These are phyloP conservation scores for Colletotrichum orchidophilum DNA, from an alignment of 2,329 filamentous ascomycete species.

Conservation along the genomic window DNA sequence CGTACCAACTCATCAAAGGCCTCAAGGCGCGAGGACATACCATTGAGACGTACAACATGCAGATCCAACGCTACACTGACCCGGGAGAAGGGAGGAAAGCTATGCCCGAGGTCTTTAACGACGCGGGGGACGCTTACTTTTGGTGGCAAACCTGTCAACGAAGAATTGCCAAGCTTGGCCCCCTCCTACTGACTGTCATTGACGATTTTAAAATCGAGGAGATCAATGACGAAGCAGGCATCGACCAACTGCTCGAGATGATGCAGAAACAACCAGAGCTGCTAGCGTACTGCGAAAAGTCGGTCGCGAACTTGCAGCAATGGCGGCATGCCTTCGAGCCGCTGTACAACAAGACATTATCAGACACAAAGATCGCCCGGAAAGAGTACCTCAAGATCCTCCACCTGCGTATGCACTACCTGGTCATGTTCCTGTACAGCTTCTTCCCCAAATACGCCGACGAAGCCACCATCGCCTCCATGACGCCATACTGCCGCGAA, in stretches of 20 bases:
- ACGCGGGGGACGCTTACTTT: slow-evolving; percentile 46
- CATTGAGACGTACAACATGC: slow-evolving; percentile 30
- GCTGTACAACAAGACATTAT: slow-evolving; percentile 43
- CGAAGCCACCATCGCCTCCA: slow-evolving; percentile 45
- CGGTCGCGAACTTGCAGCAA: slow-evolving; percentile 40
- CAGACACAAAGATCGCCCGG: slow-evolving; percentile 39
- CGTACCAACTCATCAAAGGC: slow-evolving; percentile 21
- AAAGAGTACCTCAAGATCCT: slow-evolving; percentile 40
- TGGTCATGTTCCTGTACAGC: slow-evolving; percentile 51
- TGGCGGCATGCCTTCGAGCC: slow-evolving; percentile 52
- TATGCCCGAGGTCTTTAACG: slow-evolving; percentile 44
- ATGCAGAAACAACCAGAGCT: slow-evolving; percentile 25
- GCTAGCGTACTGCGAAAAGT: slow-evolving; percentile 17
- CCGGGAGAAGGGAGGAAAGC: slow-evolving; percentile 38
- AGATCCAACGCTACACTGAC: slow-evolving; percentile 27
- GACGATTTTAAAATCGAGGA: slow-evolving; percentile 30
- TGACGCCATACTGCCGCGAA: slow-evolving; percentile 54
- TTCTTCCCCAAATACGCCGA: slow-evolving; percentile 49
- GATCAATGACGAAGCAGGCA: slow-evolving; percentile 17
- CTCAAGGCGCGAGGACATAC: slow-evolving; percentile 25
- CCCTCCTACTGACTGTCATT: slow-evolving; percentile 15
- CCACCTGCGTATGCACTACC: slow-evolving; percentile 52
- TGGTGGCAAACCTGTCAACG: slow-evolving; percentile 51
- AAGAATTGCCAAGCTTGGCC: slow-evolving; percentile 43
- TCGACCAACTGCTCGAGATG: slow-evolving; percentile 5